Base-by-base conservation (phyloP, 164 flowering plant species). In the Kalanchoe fedtschenkoi region DNA sequence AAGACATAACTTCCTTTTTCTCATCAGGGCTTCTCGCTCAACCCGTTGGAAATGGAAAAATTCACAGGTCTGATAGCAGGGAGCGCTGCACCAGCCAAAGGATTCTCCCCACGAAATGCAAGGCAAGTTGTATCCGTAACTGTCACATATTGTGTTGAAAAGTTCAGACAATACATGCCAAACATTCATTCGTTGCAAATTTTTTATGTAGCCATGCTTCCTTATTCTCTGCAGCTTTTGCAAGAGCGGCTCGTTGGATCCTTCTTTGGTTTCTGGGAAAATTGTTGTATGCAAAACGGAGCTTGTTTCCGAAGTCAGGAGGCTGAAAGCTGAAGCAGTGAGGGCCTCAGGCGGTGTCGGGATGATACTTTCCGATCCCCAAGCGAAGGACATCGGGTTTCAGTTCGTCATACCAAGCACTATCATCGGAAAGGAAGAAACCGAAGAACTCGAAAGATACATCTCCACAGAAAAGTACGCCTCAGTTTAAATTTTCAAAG, bases 201-300 rank as follows among this genome's bases (percentile, higher is more conserved):
- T n/a, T n/a, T n/a, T n/a, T n/a, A n/a, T n/a, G n/a, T n/a, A n/a
- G n/a, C n/a, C n/a, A 34, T 33, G 14, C 33, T 44, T n/a, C 26
- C 46, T 35, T 24, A 63, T 57, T 6, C 28, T 21, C 61, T 7
- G 28, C 68, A 80, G 87, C 73, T 72, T 75, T 42, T 80, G 87
- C 78, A 55, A 63, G 69, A 70, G 68, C 57, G 74, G 75, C 30
- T 75, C 84, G 28, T 67, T 83, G 41, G 78, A 80, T 69, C 69
- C 61, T 19, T 30, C 63, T 34, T 61, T 72, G 51, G 70, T 76
- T 16, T 70, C 75, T 61, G 81, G 84, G 32, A 78, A 75, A 73
- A 80, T 80, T 2, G 81, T 80, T 11, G 74, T 75, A 14, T 80
- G 82, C 72, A 60, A 60, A 13, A 19, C 60, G 17, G 77, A 74